Evolutionary conservation across 768 basidiomycete genomes (phyloP), one percentile per base, ranked within the genome.

Genomic region (Russula lepida): DNA sequence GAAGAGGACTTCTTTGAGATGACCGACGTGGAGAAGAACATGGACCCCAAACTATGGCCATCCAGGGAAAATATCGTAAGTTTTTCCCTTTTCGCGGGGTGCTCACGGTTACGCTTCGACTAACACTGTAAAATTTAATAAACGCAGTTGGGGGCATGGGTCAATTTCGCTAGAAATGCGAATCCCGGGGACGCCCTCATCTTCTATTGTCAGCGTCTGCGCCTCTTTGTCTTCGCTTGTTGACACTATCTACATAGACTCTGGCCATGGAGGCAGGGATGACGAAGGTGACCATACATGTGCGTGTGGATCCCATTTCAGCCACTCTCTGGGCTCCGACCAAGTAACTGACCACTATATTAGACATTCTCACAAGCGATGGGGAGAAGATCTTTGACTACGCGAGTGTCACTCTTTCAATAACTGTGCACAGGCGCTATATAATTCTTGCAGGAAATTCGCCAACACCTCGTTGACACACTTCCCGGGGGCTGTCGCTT

Each of bases 401-500:
- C 15, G 68, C 67, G 47, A 15, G 67, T 28, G 15, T 17, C 7
- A 19, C 30, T 52, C 32, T 4, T 27, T 27, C 44, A 7, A 37
- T 27, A 15, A 9, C 21, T 37, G 23, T 17, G 15, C 4, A n/a
- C n/a, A n/a, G 19, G 11, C 23, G 9, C 23, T 25, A 39, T 25
- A 48, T 13, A 61, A 2, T n/a, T 9, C 28, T 7, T 8, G 19
- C 48, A 68, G 68, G 50, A 50, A 8, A 52, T 68, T 17, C 59
- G 60, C n/a, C 23, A 44, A 8, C 37, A 23, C 23, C 58, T 68
- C 12, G 68, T 68, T 4, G 50, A 67, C 28, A 32, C 49, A 23
- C 64, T 68, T 39, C 60, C 66, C 0, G 9, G 27, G n/a, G 68
- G 52, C n/a, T 43, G 54, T 13, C 62, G 59, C 44, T 50, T 68